Evolutionary conservation across 257 asterid species (phyloP).

Genomic region (Osmanthus fragrans): DNA sequence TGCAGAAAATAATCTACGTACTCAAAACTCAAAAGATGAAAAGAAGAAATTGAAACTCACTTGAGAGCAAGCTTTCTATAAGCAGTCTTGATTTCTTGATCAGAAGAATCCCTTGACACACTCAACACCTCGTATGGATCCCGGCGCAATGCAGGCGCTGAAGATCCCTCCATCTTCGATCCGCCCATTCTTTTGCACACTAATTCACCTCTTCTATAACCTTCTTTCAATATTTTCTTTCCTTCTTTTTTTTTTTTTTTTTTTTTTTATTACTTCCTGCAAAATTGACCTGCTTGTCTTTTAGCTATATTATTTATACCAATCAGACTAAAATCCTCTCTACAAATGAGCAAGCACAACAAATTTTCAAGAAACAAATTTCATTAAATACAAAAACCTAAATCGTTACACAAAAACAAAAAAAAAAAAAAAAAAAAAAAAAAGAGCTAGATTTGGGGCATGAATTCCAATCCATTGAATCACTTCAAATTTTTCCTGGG

Average conservation of each 20-base stretch:
- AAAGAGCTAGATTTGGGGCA: constrained; percentile 29
- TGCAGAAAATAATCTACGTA: background rate
- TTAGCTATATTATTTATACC: constrained; percentile 29
- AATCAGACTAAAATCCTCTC: constrained; percentile 31
- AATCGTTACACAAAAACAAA: constrained; percentile 9
- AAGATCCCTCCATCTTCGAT: constrained; percentile 72
- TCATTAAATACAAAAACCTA: constrained; percentile 8
- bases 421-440: no score
- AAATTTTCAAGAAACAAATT: constrained; percentile 19
- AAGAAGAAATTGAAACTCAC: constrained; percentile 41
- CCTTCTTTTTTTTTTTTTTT: background rate
- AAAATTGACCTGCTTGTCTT: constrained; percentile 4
- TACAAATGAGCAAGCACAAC: constrained; percentile 43
- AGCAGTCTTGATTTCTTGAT: constrained; percentile 96
- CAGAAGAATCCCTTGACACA: constrained; percentile 85
- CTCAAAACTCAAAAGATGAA: background rate
- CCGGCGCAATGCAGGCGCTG: constrained; percentile 70
- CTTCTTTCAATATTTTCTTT: background rate
- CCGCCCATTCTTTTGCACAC: constrained; percentile 45
- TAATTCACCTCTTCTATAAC: constrained; percentile 26
- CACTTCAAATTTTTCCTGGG: constrained; percentile 20
- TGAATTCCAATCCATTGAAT: constrained; percentile 36
- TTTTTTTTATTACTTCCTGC: constrained; percentile 5
- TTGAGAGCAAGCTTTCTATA: constrained; percentile 97
- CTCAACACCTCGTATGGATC: constrained; percentile 96